Evolutionary conservation across 352 stramenopile genomes (phyloP).

Genomic region (Globisporangium canariense): DNA sequence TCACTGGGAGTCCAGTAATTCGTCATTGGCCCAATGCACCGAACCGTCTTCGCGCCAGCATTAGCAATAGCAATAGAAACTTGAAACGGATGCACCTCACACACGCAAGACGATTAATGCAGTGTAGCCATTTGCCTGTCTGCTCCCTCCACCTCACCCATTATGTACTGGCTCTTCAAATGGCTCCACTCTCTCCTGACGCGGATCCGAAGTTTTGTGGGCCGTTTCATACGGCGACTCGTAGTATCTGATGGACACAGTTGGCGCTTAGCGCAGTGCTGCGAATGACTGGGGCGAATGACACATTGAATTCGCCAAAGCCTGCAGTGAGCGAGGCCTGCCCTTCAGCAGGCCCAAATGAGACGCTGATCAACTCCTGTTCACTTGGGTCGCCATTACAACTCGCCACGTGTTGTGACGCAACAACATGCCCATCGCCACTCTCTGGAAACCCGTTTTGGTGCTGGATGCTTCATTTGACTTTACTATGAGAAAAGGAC

Average conservation of each 20-base stretch:
- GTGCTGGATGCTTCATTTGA: background rate
- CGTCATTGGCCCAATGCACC: no score
- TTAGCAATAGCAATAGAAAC: background rate
- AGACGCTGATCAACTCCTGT: background rate
- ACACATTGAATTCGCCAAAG: background rate
- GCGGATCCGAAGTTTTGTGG: background rate
- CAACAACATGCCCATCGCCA: background rate
- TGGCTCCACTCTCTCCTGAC: background rate
- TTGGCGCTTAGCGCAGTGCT: background rate
- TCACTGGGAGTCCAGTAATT: no score
- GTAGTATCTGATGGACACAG: background rate
- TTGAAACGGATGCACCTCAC: no score
- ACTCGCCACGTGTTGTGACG: background rate
- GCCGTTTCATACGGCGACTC: background rate
- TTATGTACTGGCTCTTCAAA: background rate
- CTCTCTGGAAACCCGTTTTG: background rate
- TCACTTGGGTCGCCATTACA: background rate
- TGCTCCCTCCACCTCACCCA: background rate
- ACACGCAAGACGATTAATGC: background rate
- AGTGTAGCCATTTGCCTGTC: slow-evolving; percentile 8
- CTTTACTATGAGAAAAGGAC: background rate
- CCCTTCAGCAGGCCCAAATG: background rate
- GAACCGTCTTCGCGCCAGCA: no score
- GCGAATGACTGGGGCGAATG: background rate
- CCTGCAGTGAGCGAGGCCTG: background rate